Evolutionary conservation across 1,284 basidiomycete genomes (phyloP), one percentile per base, ranked within the genome.

Genomic region (Pseudozyma pruni): DNA sequence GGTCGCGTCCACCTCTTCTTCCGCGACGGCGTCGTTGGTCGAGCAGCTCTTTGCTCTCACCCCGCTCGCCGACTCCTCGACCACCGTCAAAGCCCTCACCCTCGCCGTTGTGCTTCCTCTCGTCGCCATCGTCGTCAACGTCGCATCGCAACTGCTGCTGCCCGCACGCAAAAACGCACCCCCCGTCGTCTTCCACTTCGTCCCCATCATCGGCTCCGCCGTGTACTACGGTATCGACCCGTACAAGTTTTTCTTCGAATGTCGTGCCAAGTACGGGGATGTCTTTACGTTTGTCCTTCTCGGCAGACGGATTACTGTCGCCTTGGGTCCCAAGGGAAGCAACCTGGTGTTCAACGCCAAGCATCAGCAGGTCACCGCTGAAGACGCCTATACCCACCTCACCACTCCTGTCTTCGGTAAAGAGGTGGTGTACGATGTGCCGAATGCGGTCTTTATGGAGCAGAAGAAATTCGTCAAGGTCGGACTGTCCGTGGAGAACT

Each of bases 391-490:
- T 84, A 94, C 90, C 27, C 75, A 76, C 31, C 58, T 82, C 27
- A 81, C 80, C 20, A 82, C 81, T 11, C 81, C 81, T 9, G 81
- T 85, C 9, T 99, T 99, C 78, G 96, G 96, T 52, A 94, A 94
- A 81, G 94, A 93, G 51, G 96, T 98, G 42, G 95, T 98, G 5
- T 98, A 98, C 83, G 95, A 98, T 81, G 90, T 93, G 55, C 95
- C 96, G 29, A 98, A 98, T 83, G 90, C 94, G 54, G 86, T 93
- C 48, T 90, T 99, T 83, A 98, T 99, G 95, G 94, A 99, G 82
- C 96, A 99, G 84, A 99, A 99, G 87, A 92, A 91, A 83, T 97
- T 98, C 74, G 85, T 86, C 68, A 84, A 84, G 85, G 90, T 93
- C 72, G 94, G 95, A 38, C 88, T 99, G 9, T 91, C 93, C 8